Percentiles rank a stretch among this genome's conserved stretches.
Conservation (phyloP, 305 asterid species). For the Fraxinus sp. region DNA sequence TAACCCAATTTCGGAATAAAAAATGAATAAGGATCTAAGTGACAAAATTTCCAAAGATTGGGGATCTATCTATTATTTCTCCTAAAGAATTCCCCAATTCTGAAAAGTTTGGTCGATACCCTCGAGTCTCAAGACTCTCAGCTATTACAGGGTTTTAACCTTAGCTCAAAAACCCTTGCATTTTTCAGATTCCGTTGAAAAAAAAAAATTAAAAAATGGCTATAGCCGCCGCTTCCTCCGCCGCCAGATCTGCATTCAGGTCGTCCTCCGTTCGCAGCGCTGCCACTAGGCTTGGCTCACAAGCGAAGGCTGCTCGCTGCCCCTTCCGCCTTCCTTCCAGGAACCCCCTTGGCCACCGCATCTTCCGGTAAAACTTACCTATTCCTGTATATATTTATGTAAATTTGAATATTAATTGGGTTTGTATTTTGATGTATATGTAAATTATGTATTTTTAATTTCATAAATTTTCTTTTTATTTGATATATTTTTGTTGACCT, state of each 20-base stretch:
- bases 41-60: background rate
- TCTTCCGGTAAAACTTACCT: conserved; percentile 52
- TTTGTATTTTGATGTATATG: background rate
- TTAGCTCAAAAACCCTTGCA: background rate
- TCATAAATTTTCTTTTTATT: background rate
- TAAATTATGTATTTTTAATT: background rate
- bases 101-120: background rate
- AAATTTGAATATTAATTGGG: background rate
- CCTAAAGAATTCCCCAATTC: background rate
- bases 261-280: conserved; percentile 61
- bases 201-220: conserved; percentile 28
- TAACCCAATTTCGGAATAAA: background rate
- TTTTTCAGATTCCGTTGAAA: background rate
- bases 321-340: conserved; percentile 63
- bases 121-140: background rate
- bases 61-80: background rate
- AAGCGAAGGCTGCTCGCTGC: conserved; percentile 58
- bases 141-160: background rate
- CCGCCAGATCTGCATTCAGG: conserved; percentile 73
- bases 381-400: background rate
- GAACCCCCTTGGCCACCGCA: conserved; percentile 53
- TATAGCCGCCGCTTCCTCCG: conserved; percentile 43
- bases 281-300: conserved; percentile 52
- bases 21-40: background rate
- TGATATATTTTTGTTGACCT: background rate